phyloP scores from a whole-genome alignment of 2,329 filamentous ascomycete genomes.

The Trichophyton schoenleinii region DNA sequence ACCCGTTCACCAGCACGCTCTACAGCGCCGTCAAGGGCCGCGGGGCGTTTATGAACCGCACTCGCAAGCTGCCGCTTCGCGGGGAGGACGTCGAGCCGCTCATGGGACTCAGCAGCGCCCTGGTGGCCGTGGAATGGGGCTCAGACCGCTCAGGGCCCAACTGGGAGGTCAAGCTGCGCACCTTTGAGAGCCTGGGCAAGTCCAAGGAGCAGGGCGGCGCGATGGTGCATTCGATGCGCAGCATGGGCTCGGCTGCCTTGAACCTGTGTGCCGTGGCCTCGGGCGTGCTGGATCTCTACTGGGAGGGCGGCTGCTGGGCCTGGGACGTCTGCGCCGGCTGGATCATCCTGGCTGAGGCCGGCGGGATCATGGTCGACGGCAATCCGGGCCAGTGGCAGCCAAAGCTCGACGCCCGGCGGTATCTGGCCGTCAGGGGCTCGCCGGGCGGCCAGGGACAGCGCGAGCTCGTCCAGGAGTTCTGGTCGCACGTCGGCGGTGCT shows the following conservation, averaged over 20 bases:
- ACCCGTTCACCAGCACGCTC: slow-evolving; percentile 45
- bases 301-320: slow-evolving; percentile 54
- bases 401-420: slow-evolving; percentile 44
- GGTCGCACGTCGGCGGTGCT: slow-evolving; percentile 27
- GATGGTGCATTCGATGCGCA: slow-evolving; percentile 49
- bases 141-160: slow-evolving; percentile 45
- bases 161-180: slow-evolving; percentile 44
- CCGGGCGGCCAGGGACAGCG: slow-evolving; percentile 24
- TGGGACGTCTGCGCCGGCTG: slow-evolving; percentile 55
- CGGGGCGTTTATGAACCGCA: slow-evolving; percentile 39
- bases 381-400: slow-evolving; percentile 47
- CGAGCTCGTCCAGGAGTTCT: slow-evolving; percentile 32
- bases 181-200: slow-evolving; percentile 38
- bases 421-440: slow-evolving; percentile 32
- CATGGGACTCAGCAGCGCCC: slow-evolving; percentile 37
- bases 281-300: slow-evolving; percentile 48
- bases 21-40: slow-evolving; percentile 45
- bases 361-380: slow-evolving; percentile 47
- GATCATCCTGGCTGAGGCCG: slow-evolving; percentile 49
- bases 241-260: slow-evolving; percentile 47
- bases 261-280: slow-evolving; percentile 49
- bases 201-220: slow-evolving; percentile 44
- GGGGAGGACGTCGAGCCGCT: slow-evolving; percentile 33
- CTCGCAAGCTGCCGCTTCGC: slow-evolving; percentile 35
- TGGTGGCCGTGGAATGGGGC: slow-evolving; percentile 51